Evolutionary conservation across 306 rosid species (phyloP), one percentile per base, ranked within the genome.

Genomic region (Malus sieversii): DNA sequence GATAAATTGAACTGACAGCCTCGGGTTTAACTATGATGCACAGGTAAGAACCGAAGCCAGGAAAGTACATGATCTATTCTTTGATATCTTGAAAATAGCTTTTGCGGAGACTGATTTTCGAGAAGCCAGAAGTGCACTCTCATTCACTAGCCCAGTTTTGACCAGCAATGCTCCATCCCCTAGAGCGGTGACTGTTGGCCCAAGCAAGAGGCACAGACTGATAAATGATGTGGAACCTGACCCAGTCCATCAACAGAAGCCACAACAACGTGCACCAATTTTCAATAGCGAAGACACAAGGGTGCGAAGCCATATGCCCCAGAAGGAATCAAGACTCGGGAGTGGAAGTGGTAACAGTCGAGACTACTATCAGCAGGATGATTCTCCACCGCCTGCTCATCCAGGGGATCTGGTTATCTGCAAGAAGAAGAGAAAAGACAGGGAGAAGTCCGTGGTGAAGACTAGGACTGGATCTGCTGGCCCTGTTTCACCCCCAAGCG

Each of bases 401-500:
- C 98, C 98, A 10, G 97, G 98, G 61, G 92, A 92, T 51, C 88
- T 95, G 57, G 98, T 95, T 66, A 90, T 95, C 68, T 95, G 98
- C 91, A 95, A 90, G 89, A 95, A 92, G 88, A 95, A 85, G 82
- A 90, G 98, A 78, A 95, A 95, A 74, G 97, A 87, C 74, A 77
- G 98, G 80, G 98, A 92, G 68, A 92, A 90, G 70, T 57, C 90
- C 19, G 63, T 73, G 71, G 89, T 78, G 70, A 94, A 86, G 88
- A 44, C 85, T 14, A 84, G 97, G 87, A 80, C 65, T 15, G 91
- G 90, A 66, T 80, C 96, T 7, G 78, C 72, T 1, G 92, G 90
- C 68, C 95, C 97, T 60, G 88, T 90, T 74, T 90, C 98, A 8
- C 97, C 98, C 5, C 87, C 86, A 27, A 81, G 88, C 59, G 75